Base-by-base conservation (phyloP, 495 filamentous ascomycete species). In the Cladorrhinum samala region DNA sequence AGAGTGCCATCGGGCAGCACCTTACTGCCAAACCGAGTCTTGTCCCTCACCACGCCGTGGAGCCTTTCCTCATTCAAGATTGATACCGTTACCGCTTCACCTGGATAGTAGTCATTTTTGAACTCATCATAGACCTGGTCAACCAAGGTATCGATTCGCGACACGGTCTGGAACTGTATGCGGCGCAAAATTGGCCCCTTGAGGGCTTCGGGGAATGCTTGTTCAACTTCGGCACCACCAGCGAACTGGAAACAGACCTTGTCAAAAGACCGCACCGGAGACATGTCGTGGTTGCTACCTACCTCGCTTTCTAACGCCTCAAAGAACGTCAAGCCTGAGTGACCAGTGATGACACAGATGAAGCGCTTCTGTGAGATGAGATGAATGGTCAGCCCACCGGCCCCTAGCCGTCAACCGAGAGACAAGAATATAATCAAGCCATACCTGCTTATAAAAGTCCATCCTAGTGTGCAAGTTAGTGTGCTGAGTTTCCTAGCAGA, bases 281-380 rank as follows among this genome's bases (percentile, higher is more conserved):
- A 1, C 18, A 19, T 9, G 8, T 17, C 11, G 19, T 14, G 21
- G 20, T 30, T 27, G 14, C 48, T 19, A 71, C 83, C 38, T 81
- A 96, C 93, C 81, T 98, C 94, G 68, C 91, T 96, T 65, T 88
- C 83, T 14, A 91, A 76, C 3, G 93, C 93, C 49, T 97, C 89
- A 53, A 95, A 96, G 68, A 95, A 97, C n/a, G 78, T 92, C 58
- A 96, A 70, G 23, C 86, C 87, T 23, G 91, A 94, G 68, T 95
- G 91, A 30, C 93, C 93, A 2, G 89, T 96, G 54, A 96, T 92
- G 57, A 93, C 86, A 67, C 92, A 96, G 48, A 92, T 95, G 64
- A 97, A 99, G 41, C 85, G 83, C 54, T 84, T 87, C 82, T 93
- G 59, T 41, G 49, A 41, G 48, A 44, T 25, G 14, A 43, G 20